Evolutionary conservation across 1,284 basidiomycete species (phyloP), one percentile per base, ranked within the genome.

Genomic region (Trichosporon sp.): DNA sequence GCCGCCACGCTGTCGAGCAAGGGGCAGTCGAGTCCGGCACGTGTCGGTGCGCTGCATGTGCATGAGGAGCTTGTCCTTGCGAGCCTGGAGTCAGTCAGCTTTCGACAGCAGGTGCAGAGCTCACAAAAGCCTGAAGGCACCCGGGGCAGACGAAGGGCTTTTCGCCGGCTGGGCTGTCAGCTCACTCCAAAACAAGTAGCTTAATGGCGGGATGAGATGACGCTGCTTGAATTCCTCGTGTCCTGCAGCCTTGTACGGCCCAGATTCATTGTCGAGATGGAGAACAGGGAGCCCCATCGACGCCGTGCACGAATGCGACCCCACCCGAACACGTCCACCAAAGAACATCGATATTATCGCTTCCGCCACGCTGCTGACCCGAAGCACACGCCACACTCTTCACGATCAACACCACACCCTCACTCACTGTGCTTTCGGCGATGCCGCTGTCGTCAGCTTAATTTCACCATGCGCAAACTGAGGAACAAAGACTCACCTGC

Each of bases 21-120:
- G n/a, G n/a, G 66, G 63, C 6, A 61, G 56, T 6, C 63, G 67
- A 9, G 58, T 56, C n/a, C 63, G 65, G 59, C 68, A 69, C 29
- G 56, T 40, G 54, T 66, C 65, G 23, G 63, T 44, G 10, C 68
- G 68, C 57, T 69, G 68, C 36, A 64, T 54, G 63, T 69, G 68
- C 65, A 66, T 64, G 33, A 69, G 63, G 8, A 69, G 65, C 44
- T 69, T 69, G 61, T 69, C 68, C 37, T 69, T 69, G 59, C 68
- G 68, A 5, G 68, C 68, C 68, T 69, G 68, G 56, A 27, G 61
- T 67, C 13, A 66, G 65, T 7, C 19, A 3, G 3, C 21, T 1
- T 13, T 16, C 2, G 9, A 11, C 52, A 4, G 29, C 19, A 36
- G 14, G 16, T 21, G 16, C 13, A 2, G 7, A 14, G 62, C 66